Percentiles rank a stretch among this genome's conserved stretches.
These are phyloP conservation scores for Moringa oleifera DNA, from an alignment of 345 rosid species.

Conservation along the genomic window DNA sequence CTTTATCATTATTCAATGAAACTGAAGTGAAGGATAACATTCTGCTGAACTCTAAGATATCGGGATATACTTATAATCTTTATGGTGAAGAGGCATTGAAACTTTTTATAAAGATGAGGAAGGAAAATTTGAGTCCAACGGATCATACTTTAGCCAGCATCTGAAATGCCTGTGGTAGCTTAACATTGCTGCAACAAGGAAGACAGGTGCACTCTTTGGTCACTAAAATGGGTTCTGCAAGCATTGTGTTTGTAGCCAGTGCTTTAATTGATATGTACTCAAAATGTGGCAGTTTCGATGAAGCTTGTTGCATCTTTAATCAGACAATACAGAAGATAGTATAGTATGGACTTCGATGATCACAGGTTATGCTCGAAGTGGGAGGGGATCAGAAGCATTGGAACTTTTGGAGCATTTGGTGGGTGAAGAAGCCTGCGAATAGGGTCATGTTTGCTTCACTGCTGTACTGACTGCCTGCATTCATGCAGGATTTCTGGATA, in stretches of 20 bases:
- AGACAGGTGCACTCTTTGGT: conserved; percentile 21
- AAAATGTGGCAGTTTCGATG: conserved; percentile 20
- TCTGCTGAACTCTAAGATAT: conserved; percentile 17
- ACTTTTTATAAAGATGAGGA: conserved; percentile 13
- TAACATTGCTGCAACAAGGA: conserved; percentile 12
- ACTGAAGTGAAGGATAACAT: conserved; percentile 1
- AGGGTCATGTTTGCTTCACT: conserved; percentile 19
- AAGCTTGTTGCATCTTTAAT: conserved; percentile 16
- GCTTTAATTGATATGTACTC: conserved; percentile 26
- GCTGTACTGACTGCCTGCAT: conserved; percentile 21
- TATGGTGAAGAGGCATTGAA: conserved; percentile 11
- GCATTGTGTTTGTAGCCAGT: conserved; percentile 16
- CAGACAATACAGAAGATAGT: conserved; percentile 7
- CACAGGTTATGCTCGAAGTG: conserved; percentile 21
- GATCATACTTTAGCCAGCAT: conserved; percentile 16
- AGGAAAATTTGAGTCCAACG: conserved; percentile 9
- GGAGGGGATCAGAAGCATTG: conserved; percentile 14
- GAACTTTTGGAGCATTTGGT: conserved; percentile 18
- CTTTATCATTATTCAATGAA: conserved; percentile 12
- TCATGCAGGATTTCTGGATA: conserved; percentile 20
- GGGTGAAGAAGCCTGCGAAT: conserved; percentile 6
- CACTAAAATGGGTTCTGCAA: conserved; percentile 19
- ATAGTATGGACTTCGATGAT: conserved; percentile 29
- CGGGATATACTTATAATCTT: conserved; percentile 12
- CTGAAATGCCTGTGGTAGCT: conserved; percentile 19